Conservation (phyloP, 257 asterid genomes). For the Rauvolfia tetraphylla region DNA sequence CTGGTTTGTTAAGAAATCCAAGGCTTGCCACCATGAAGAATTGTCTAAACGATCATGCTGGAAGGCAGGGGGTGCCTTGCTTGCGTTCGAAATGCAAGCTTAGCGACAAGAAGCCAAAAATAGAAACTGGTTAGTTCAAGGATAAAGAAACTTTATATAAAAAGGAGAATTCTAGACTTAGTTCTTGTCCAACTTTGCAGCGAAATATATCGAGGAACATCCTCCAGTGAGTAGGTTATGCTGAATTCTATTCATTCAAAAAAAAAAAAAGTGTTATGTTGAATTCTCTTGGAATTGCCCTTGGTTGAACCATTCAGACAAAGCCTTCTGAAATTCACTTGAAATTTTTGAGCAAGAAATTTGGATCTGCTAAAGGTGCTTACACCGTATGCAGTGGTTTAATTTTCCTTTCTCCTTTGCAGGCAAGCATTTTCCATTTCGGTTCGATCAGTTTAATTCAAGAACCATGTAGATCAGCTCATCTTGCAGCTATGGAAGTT, state of each 20-base stretch:
- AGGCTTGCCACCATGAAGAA: not conserved
- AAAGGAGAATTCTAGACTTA: not conserved
- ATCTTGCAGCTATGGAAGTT: conserved; percentile 24
- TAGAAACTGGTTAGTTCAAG: too few relatives aligned
- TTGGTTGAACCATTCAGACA: not conserved
- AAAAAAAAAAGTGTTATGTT: too few relatives aligned
- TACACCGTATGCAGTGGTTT: not conserved
- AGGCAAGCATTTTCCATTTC: conserved; percentile 26
- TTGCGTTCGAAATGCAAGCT: too few relatives aligned
- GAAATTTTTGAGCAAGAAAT: not conserved
- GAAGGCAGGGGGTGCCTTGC: not conserved
- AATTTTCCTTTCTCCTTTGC: not conserved
- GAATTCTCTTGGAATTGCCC: too few relatives aligned
- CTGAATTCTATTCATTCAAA: too few relatives aligned
- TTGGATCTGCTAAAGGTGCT: not conserved
- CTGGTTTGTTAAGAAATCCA: not conserved
- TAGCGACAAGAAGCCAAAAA: too few relatives aligned
- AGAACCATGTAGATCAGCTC: conserved; percentile 34
- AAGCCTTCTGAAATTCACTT: not conserved
- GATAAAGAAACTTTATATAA: too few relatives aligned
- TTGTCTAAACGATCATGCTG: not conserved
- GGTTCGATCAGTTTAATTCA: conserved; percentile 34
- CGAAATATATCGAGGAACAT: too few relatives aligned
- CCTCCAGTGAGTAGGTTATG: too few relatives aligned
- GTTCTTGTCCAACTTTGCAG: too few relatives aligned